Percentiles rank a stretch among this genome's conserved stretches.
These are phyloP conservation scores for Cyclocybe aegerita DNA, from an alignment of 768 basidiomycete species.

Conservation along the genomic window DNA sequence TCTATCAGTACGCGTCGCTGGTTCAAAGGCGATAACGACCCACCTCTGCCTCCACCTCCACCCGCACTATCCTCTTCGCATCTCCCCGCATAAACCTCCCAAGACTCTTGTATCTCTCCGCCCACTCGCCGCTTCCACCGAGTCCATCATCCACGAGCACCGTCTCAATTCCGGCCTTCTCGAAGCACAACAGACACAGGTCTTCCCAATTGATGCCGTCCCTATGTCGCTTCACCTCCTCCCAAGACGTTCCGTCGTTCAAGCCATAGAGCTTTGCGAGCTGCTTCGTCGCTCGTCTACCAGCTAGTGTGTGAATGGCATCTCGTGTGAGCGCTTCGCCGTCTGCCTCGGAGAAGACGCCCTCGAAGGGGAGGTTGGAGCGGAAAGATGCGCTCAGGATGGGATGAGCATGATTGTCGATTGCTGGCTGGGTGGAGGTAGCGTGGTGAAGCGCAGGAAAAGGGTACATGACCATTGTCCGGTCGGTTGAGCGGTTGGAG, in stretches of 20 bases:
- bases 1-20: not conserved
- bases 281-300: constrained; percentile 55
- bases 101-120: constrained; percentile 61
- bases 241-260: constrained; percentile 46
- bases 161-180: constrained; percentile 58
- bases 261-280: constrained; percentile 52
- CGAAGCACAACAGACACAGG: constrained; percentile 57
- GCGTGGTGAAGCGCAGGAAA: constrained; percentile 25
- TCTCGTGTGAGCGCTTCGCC: constrained; percentile 52
- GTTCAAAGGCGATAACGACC: not conserved
- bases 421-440: constrained; percentile 46
- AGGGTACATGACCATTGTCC: too few relatives aligned
- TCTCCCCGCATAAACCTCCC: constrained; percentile 52
- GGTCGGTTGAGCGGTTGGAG: too few relatives aligned
- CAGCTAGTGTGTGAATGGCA: constrained; percentile 55
- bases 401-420: constrained; percentile 83
- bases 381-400: constrained; percentile 51
- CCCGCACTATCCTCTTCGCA: constrained; percentile 62
- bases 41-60: constrained; percentile 76
- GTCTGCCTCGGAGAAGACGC: constrained; percentile 62
- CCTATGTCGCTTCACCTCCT: constrained; percentile 51
- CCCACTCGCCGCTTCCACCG: constrained; percentile 41
- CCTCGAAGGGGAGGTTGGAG: constrained; percentile 54
- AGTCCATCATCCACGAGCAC: constrained; percentile 77
- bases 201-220: constrained; percentile 46